phyloP scores from a whole-genome alignment of 495 filamentous ascomycete species.

The Xylaria bambusicola region DNA sequence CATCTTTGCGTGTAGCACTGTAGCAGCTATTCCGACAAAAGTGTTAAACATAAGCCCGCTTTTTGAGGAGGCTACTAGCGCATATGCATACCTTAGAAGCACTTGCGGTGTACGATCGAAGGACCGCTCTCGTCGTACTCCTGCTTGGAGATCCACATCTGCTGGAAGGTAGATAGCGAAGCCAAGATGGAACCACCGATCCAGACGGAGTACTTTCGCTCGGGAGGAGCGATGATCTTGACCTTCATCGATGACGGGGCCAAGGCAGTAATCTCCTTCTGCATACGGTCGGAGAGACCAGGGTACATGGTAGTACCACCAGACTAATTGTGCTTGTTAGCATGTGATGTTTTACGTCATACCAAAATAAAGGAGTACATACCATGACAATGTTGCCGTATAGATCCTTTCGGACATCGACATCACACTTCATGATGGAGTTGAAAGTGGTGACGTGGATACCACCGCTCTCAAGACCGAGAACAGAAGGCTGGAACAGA shows the following conservation, averaged over 20 bases:
- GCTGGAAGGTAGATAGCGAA: constrained; percentile 99
- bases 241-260: constrained; percentile 99
- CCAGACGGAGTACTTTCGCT: constrained; percentile 99
- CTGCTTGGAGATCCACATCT: constrained; percentile 99
- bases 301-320: constrained; percentile 99
- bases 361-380: constrained; percentile 42
- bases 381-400: constrained; percentile 99
- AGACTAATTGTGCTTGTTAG: constrained; percentile 61
- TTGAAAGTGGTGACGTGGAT: constrained; percentile 99
- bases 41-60: constrained; percentile 18
- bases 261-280: constrained; percentile 99
- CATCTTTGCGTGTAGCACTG: constrained; percentile 11
- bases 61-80: not conserved
- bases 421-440: constrained; percentile 99
- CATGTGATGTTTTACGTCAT: constrained; percentile 9
- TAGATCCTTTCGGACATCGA: constrained; percentile 98
- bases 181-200: constrained; percentile 99
- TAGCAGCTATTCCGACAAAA: constrained; percentile 8
- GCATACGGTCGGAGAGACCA: constrained; percentile 99
- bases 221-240: constrained; percentile 96
- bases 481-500: constrained; percentile 97
- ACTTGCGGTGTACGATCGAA: constrained; percentile 99
- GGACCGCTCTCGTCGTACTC: constrained; percentile 99
- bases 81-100: constrained; percentile 80
- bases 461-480: constrained; percentile 96